Evolutionary conservation across 2,329 filamentous ascomycete genomes (phyloP).

Genomic region (Fusarium denticulatum): DNA sequence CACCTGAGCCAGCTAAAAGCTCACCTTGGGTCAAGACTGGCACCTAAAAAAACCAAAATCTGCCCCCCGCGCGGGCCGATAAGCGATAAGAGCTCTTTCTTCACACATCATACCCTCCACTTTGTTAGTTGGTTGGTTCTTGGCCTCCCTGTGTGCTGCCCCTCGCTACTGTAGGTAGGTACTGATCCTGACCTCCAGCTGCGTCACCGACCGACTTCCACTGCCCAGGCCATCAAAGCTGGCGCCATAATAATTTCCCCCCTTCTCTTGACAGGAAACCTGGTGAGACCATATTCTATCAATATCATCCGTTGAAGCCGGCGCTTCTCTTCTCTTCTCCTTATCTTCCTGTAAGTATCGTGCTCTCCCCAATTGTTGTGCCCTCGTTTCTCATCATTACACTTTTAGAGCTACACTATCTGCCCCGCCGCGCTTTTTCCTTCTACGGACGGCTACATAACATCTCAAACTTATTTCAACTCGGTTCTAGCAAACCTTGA

Average conservation of each 20-base stretch:
- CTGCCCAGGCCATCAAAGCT: conserved; percentile 39
- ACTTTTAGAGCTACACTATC: conserved; percentile 40
- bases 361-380: conserved; percentile 1
- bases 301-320: conserved; percentile 32
- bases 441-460: conserved; percentile 42
- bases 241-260: conserved; percentile 45
- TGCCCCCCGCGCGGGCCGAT: conserved; percentile 41
- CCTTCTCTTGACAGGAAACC: conserved; percentile 20
- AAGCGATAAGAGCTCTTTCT: conserved; percentile 44
- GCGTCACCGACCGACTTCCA: conserved; percentile 37
- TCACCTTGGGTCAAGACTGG: conserved; percentile 21
- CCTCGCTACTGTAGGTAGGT: conserved; percentile 2
- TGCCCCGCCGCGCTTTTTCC: conserved; percentile 45
- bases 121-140: conserved; percentile 21
- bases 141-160: conserved; percentile 19
- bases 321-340: conserved; percentile 20
- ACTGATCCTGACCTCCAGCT: conserved; percentile 19
- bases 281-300: conserved; percentile 42
- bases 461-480: conserved; percentile 11
- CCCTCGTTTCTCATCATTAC: conserved; percentile 41
- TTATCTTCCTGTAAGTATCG: conserved; percentile 30
- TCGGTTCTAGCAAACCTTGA: conserved; percentile 41
- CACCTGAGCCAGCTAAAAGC: conserved; percentile 17
- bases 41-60: conserved; percentile 5
- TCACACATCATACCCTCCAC: conserved; percentile 29